Evolutionary conservation across 495 filamentous ascomycete species (phyloP).

Genomic region (Chlorociboria aeruginascens): DNA sequence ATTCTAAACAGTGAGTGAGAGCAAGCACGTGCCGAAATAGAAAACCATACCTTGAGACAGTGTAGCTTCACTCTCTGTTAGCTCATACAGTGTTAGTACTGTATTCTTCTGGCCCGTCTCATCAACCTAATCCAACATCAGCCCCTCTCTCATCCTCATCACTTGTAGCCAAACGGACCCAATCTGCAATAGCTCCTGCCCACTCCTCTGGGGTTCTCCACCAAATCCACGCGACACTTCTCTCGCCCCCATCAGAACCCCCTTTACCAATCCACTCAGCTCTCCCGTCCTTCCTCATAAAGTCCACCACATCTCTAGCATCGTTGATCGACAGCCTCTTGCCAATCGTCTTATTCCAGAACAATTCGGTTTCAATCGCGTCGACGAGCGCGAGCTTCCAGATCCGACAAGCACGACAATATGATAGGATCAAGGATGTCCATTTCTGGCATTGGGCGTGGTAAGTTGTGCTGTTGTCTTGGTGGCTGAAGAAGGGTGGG

Average conservation of each 20-base stretch:
- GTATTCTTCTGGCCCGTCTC: constrained; percentile 59
- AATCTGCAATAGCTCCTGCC: constrained; percentile 49
- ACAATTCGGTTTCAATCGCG: constrained; percentile 37
- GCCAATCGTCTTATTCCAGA: constrained; percentile 37
- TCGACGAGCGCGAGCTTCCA: constrained; percentile 58
- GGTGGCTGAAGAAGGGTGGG: constrained; percentile 67
- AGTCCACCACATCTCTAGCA: constrained; percentile 55
- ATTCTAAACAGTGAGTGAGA: constrained; percentile 40
- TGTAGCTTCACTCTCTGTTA: constrained; percentile 55
- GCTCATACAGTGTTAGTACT: constrained; percentile 69
- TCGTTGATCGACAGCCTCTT: constrained; percentile 50
- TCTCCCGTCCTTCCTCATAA: constrained; percentile 55
- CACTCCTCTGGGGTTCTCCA: constrained; percentile 67
- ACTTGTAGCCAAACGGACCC: constrained; percentile 30
- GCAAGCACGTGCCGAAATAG: background rate
- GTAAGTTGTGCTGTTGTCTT: constrained; percentile 66
- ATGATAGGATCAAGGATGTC: constrained; percentile 72
- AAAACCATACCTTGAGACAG: constrained; percentile 38
- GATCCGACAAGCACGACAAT: constrained; percentile 64
- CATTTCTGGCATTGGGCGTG: constrained; percentile 71
- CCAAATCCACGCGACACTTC: constrained; percentile 36
- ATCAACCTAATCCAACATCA: constrained; percentile 39
- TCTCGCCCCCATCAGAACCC: constrained; percentile 13
- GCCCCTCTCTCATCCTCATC: background rate
- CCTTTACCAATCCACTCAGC: constrained; percentile 51